Conservation (phyloP, 768 basidiomycete genomes). For the Kwoniella dejecticola region DNA sequence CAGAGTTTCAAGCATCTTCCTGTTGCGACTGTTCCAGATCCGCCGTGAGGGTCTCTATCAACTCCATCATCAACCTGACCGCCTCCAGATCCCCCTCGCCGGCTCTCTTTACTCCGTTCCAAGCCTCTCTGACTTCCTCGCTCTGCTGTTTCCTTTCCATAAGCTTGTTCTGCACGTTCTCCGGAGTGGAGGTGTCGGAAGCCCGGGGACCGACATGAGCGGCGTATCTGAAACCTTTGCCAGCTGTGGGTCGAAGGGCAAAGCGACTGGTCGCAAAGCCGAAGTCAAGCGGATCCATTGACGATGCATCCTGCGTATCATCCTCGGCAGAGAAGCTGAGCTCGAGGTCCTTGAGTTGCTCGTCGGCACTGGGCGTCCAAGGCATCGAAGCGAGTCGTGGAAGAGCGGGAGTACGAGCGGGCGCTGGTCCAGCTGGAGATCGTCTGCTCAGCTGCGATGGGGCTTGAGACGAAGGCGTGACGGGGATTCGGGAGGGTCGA, state of each 20-base stretch:
- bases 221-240: not conserved
- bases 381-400: not conserved
- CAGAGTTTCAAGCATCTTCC: not conserved
- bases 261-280: constrained; percentile 17
- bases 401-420: not conserved
- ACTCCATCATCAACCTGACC: not conserved
- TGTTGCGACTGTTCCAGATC: not conserved
- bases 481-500: not conserved
- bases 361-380: constrained; percentile 1
- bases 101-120: constrained; percentile 13
- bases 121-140: not conserved
- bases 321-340: constrained; percentile 16
- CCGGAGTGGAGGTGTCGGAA: too few relatives aligned
- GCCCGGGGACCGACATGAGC: too few relatives aligned
- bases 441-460: too few relatives aligned
- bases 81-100: constrained; percentile 10
- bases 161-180: too few relatives aligned
- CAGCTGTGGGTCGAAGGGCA: not conserved
- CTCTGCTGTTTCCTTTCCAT: too few relatives aligned
- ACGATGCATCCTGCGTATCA: not conserved
- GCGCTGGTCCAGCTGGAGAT: not conserved
- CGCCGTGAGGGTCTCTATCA: not conserved
- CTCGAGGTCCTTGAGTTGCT: constrained; percentile 18
- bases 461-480: not conserved
- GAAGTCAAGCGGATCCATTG: constrained; percentile 4